Evolutionary conservation across 352 stramenopile species (phyloP), one percentile per base, ranked within the genome.

Genomic region (Phytophthora aleatoria): DNA sequence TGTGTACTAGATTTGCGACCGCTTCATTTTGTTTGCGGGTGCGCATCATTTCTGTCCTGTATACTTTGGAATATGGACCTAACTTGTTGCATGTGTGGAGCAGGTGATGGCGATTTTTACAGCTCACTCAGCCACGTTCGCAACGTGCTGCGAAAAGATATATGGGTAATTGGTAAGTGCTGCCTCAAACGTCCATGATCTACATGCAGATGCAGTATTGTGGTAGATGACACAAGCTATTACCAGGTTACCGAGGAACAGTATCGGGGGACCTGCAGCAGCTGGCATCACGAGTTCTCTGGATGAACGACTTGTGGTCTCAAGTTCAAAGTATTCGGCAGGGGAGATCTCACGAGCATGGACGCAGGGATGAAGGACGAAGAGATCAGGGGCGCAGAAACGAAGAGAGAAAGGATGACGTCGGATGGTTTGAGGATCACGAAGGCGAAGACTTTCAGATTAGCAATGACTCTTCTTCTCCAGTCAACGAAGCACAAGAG

Each of bases 81-180:
- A 4, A 61, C 42, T 47, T 43, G 15, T 31, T 57, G 11, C 50
- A 13, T 67, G 27, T 57, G 15, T 50, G 44, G 43, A 51, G 50
- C 51, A 95, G 87, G 87, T 36, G 87, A 95, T 52, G 87, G 87
- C 2, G 87, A 95, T 63, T 95, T 94, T 50, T 95, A 95, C 64
- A 89, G 91, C 55, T 92, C 87, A 5, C 69, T 95, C 9, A 91
- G 88, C 60, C 74, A 86, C 27, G 85, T 91, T 28, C 83, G 87
- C 52, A 95, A 95, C 36, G 79, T 94, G 7, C 61, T 90, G 1
- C 85, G 82, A 55, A 95, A 95, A 57, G 87, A 95, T 61, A 69
- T 95, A 1, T 95, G 87, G 87, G 87, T 95, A 15, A 68, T 95
- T 13, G 87, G 87, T 95, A 77, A 50, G 76, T 68, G 8, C 24